A percentile compares a stretch with the other conserved stretches of the same genome.
These are phyloP conservation scores for Croton laevigatus DNA, from an alignment of 441 rosid genomes.

Conservation along the genomic window DNA sequence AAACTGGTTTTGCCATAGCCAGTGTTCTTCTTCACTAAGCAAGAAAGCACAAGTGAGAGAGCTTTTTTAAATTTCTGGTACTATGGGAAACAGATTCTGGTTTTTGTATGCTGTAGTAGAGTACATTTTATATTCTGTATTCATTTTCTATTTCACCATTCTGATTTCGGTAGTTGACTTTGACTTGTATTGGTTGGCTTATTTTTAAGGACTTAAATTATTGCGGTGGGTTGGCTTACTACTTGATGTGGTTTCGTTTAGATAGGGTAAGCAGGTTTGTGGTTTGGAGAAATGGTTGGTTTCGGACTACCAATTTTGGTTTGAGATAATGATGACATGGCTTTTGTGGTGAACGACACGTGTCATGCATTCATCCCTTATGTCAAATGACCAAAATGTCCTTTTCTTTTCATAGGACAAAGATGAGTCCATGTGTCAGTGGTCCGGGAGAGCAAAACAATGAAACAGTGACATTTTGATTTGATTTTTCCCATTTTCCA, in stretches of 20 bases:
- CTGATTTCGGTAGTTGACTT: slow-evolving; percentile 16
- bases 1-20: slow-evolving; percentile 80
- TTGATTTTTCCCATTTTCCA: too few species aligned
- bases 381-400: slow-evolving; percentile 26
- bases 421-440: neutral
- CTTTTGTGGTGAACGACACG: slow-evolving; percentile 27
- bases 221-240: neutral
- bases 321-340: slow-evolving; percentile 37
- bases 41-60: slow-evolving; percentile 3
- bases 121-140: neutral
- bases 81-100: neutral
- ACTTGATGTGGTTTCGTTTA: slow-evolving; percentile 10
- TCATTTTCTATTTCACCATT: neutral
- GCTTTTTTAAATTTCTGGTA: slow-evolving; percentile 29
- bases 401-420: slow-evolving; percentile 12
- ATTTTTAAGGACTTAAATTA: slow-evolving; percentile 14
- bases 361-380: slow-evolving; percentile 29
- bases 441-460: neutral
- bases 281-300: slow-evolving; percentile 1
- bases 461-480: neutral
- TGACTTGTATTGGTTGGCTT: neutral
- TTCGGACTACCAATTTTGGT: slow-evolving; percentile 29
- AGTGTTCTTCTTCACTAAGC: slow-evolving; percentile 8
- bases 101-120: neutral
- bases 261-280: slow-evolving; percentile 9